Evolutionary conservation across 768 basidiomycete genomes (phyloP), one percentile per base, ranked within the genome.

Genomic region (Stropharia rugosoannulata): DNA sequence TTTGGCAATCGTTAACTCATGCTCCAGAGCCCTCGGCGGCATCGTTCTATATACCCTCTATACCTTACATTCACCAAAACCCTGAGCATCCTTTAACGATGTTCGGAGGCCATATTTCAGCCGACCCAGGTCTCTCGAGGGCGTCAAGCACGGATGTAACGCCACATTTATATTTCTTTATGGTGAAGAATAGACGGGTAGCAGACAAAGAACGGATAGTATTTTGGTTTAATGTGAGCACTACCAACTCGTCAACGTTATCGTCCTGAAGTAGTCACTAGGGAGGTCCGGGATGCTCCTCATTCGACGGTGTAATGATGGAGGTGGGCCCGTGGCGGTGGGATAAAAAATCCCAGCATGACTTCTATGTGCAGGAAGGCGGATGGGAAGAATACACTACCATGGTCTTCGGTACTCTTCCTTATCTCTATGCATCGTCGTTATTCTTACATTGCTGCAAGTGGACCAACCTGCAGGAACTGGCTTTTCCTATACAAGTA

Each of bases 381-480:
- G 95, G 95, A 8, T 98, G 96, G 96, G 95, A 98, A 66, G 96
- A 98, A 68, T 98, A 96, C 68, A 87, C 91, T 19, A 95, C 90
- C 35, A 85, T 98, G 75, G 86, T 98, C 54, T 98, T 90, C 64
- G 73, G 96, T 98, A 62, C 66, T 90, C 74, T 38, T 29, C n/a
- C 9, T 43, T 38, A 42, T 11, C 49, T 36, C 56, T 48, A 19
- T 15, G 32, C 39, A 41, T 13, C 39, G 57, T 40, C 51, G 12
- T 22, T 29, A 37, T 62, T 51, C 36, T 57, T 42, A 50, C 51
- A 25, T 44, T 16, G 15, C n/a, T 51, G 19, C 66, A 99, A 32
- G 97, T 99, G 51, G 97, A 99, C 70, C 97, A 99, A 70, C 97
- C 97, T 44, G 92, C 91, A 4, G 97, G 96, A 8, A 98, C 97